These are phyloP conservation scores for Erodium moschatum DNA, from an alignment of 441 rosid genomes.

Conservation along the genomic window DNA sequence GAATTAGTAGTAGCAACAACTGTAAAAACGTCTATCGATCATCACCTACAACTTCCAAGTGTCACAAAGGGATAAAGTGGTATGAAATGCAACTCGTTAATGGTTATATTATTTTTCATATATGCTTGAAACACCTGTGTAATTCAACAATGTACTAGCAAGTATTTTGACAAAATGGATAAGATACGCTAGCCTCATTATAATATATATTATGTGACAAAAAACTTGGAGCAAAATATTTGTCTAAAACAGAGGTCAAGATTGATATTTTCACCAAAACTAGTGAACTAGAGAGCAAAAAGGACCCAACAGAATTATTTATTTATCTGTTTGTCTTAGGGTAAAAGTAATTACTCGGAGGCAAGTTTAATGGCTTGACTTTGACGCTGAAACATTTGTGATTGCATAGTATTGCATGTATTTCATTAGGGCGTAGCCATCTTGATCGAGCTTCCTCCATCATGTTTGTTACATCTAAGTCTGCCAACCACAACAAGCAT, in stretches of 20 bases:
- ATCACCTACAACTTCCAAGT: background rate
- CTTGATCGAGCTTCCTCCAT: slow-evolving; percentile 66
- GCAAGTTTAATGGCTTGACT: slow-evolving; percentile 80
- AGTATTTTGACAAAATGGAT: background rate
- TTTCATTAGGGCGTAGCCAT: slow-evolving; percentile 97
- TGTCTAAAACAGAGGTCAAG: background rate
- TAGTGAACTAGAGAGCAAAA: background rate
- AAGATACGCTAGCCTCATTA: background rate
- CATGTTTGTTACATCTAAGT: slow-evolving; percentile 60
- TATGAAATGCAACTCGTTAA: background rate
- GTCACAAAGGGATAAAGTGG: background rate
- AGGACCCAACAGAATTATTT: background rate
- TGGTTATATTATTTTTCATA: background rate
- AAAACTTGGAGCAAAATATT: background rate
- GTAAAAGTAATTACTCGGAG: slow-evolving; percentile 42
- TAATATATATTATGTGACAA: background rate
- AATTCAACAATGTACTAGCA: background rate
- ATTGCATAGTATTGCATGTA: slow-evolving; percentile 73
- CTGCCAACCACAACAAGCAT: slow-evolving; percentile 32
- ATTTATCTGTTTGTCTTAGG: background rate
- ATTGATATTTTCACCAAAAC: background rate
- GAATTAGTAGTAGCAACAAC: background rate
- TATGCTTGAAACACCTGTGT: background rate
- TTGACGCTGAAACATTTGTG: slow-evolving; percentile 51
- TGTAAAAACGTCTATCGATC: background rate